These are phyloP conservation scores for Dioszegia crocea DNA, from an alignment of 768 basidiomycete genomes.

Conservation along the genomic window DNA sequence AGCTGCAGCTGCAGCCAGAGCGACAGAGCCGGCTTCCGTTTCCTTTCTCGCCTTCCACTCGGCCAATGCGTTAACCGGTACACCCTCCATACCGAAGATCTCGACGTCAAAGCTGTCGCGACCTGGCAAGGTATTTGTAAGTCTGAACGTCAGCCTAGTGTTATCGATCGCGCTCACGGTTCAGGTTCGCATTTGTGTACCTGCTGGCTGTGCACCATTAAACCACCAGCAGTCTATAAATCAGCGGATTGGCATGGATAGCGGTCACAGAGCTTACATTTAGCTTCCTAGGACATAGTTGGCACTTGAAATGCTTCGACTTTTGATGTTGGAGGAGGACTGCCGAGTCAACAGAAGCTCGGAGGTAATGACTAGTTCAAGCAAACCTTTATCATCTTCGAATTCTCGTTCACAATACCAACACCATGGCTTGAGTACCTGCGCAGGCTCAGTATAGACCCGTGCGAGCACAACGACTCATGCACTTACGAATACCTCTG, in stretches of 20 bases:
- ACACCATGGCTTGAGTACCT: constrained; percentile 65
- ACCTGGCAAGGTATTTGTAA: constrained; percentile 93
- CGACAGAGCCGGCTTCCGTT: constrained; percentile 73
- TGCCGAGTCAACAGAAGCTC: constrained; percentile 42
- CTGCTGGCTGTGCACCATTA: constrained; percentile 96
- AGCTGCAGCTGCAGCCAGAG: constrained; percentile 42
- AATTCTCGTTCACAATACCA: constrained; percentile 99
- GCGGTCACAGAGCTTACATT: constrained; percentile 59
- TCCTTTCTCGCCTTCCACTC: constrained; percentile 96
- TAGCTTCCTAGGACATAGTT: constrained; percentile 86
- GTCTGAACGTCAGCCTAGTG: constrained; percentile 54
- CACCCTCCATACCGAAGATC: constrained; percentile 99
- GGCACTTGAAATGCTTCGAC: constrained; percentile 98
- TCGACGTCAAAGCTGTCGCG: constrained; percentile 97
- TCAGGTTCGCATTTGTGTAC: constrained; percentile 99
- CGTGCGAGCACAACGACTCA: neutral
- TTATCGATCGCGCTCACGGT: constrained; percentile 55
- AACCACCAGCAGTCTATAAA: constrained; percentile 75
- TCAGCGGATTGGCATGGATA: too few relatives aligned
- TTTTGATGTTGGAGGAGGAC: constrained; percentile 99
- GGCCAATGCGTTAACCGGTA: constrained; percentile 86
- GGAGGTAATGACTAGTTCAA: constrained; percentile 27
- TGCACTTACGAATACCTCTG: constrained; percentile 41
- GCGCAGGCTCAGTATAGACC: neutral
- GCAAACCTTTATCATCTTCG: constrained; percentile 91